Conservation (phyloP, 495 filamentous ascomycete genomes). For the Aspergillus saccharolyticus region DNA sequence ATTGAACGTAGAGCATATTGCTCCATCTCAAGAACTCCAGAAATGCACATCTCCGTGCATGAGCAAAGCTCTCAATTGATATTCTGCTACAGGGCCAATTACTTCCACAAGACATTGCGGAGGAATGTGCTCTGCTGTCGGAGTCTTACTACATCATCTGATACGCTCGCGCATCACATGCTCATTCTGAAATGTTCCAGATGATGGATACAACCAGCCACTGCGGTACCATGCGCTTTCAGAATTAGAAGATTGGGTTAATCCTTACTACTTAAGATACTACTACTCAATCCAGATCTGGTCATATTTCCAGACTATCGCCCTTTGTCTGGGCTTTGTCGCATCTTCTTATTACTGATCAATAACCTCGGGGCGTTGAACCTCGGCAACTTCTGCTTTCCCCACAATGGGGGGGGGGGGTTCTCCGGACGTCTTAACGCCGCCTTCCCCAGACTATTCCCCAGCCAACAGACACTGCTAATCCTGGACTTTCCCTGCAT, state of each 20-base stretch:
- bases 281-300: too few species aligned
- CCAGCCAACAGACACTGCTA: neutral
- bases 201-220: too few species aligned
- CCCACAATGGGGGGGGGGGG: slow-evolving; percentile 33
- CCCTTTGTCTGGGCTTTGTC: neutral
- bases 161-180: neutral
- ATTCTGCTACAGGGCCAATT: too few species aligned
- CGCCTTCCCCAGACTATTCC: neutral
- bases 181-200: too few species aligned
- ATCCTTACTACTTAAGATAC: neutral
- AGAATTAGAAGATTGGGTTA: neutral
- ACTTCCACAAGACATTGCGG: neutral
- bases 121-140: neutral
- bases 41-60: too few species aligned
- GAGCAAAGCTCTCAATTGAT: too few species aligned
- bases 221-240: neutral
- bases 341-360: slow-evolving; percentile 3
- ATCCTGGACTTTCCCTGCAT: neutral
- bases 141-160: neutral
- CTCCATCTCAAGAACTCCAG: too few species aligned
- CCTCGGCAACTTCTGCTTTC: slow-evolving; percentile 32
- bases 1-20: too few species aligned
- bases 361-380: slow-evolving; percentile 6
- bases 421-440: neutral
- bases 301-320: too few species aligned